Base-by-base conservation (phyloP, 306 rosid genomes). In the Cucumis cinereus region DNA sequence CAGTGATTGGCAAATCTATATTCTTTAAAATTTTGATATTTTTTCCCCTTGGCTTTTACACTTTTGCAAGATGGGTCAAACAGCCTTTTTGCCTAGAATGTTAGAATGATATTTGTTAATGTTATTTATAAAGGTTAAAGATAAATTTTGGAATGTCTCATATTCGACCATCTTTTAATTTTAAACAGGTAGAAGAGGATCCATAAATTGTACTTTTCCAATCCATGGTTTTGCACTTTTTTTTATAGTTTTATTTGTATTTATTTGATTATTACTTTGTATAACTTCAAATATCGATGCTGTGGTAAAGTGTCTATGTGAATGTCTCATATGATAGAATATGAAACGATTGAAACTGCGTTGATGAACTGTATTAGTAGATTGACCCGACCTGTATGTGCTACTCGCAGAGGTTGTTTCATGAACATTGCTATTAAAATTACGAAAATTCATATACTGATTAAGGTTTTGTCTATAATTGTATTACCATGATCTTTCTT, bases 1-100 rank as follows among this genome's bases (percentile, higher is more conserved):
- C 74, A 78, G 86, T 74, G 85, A 76, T 50, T 77, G 74, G 83
- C 81, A 23, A 81, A 67, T 71, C 59, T 50, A 71, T 10, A 71
- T 71, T 71, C 76, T 47, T 71, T 71, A 15, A 71, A 49, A 71
- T 50, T 71, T 71, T 19, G 38, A 49, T 16, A 47, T 66, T 66
- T 26, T 49, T 35, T 40, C 76, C 56, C 75, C 57, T 20, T 69
- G 45, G 45, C 57, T 38, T 71, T 70, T 71, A 45, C 57, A 15
- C 16, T 50, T 49, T 50, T 49, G 75, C 75, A 69, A 69, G 75
- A 69, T 69, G 57, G 75, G 75, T 45, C 75, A 69, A 23, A 71
- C 43, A 49, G 15, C 76, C 60, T 71, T 50, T 71, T 71, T 71
- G 60, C 60, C 17, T 71, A 71, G 76, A 28, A 71, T 49, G 60